Base-by-base conservation (phyloP, 1,139 yeast genomes). In the Debaryomyces sp. region DNA sequence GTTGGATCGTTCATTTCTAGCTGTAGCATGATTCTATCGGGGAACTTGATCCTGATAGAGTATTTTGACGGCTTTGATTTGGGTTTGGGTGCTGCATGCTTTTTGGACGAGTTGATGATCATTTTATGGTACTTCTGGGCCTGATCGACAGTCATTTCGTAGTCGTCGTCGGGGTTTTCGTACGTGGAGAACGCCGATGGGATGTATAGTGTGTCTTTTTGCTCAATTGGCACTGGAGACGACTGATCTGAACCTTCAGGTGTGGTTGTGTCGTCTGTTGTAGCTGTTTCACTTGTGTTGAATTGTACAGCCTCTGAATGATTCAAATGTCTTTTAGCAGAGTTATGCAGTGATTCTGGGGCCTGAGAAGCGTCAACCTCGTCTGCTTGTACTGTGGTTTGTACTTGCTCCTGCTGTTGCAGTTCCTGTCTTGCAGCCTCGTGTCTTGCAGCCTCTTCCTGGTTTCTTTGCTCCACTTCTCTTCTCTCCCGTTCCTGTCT, bases 91-190 rank as follows among this genome's bases (percentile, higher is more conserved):
- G 46, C 35, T 7, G 42, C 34, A 12, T 41, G 32, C 29, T 47
- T 50, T 15, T 68, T 61, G 49, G 73, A 75, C 24, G 72, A 70
- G 43, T 70, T 68, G 15, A 75, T 63, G 37, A 82, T 66, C 47
- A 78, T 62, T 43, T 71, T 67, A 56, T 79, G 85, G 57, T 82
- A 83, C 13, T 69, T 70, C 54, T 76, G 77, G 1, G 83, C 85
- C 50, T 82, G 85, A 8, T 75, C 67, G 1, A 80, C 71, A 0
- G 85, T 78, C 58, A 81, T 61, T 34, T 79, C 78, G 57, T 80
- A 81, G 44, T 75, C 80, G 44, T 68, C 72, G 17, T 74, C 79
- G 2, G 79, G 78, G 50, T 75, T 75, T 35, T 75, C 76, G 50
- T 74, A 75, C 9, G 53, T 32, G 4, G 44, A 10, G 15, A 50